Conservation (phyloP, 2,329 filamentous ascomycete genomes). For the Pestalotiopsis sp. region DNA sequence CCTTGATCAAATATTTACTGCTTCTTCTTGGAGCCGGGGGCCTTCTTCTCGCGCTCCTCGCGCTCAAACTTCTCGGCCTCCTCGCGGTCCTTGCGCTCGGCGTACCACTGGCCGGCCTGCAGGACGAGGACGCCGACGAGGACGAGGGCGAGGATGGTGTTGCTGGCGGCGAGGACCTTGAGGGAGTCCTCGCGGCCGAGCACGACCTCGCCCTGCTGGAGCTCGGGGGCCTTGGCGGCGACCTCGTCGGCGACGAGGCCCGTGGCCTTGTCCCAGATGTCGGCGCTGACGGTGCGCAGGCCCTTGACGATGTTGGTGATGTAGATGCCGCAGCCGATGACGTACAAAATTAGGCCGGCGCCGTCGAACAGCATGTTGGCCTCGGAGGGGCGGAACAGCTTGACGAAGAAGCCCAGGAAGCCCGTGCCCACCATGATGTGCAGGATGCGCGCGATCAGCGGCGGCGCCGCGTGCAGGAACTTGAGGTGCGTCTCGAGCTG, state of each 20-base stretch:
- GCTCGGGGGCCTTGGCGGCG: background rate
- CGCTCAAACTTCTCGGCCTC: slow-evolving; percentile 70
- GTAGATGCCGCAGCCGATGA: slow-evolving; percentile 90
- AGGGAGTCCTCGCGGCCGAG: slow-evolving; percentile 87
- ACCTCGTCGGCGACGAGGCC: background rate
- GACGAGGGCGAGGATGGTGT: slow-evolving; percentile 93
- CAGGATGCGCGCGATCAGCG: slow-evolving; percentile 89
- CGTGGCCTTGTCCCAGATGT: slow-evolving; percentile 54
- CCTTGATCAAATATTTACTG: slow-evolving; percentile 7
- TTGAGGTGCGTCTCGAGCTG: slow-evolving; percentile 88
- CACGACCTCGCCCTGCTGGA: slow-evolving; percentile 59
- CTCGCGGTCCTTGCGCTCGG: slow-evolving; percentile 87
- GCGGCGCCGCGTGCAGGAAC: slow-evolving; percentile 89
- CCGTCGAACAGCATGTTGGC: slow-evolving; percentile 95
- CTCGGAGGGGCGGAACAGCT: slow-evolving; percentile 92
- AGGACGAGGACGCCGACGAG: slow-evolving; percentile 88
- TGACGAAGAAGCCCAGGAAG: slow-evolving; percentile 85
- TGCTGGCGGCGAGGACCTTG: slow-evolving; percentile 88
- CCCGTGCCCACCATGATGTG: slow-evolving; percentile 91
- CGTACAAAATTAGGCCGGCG: slow-evolving; percentile 78
- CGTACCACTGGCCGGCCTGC: slow-evolving; percentile 98
- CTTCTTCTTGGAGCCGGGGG: slow-evolving; percentile 35
- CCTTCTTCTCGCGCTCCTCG: slow-evolving; percentile 35
- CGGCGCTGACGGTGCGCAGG: slow-evolving; percentile 78
- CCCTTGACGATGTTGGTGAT: slow-evolving; percentile 97